Conservation (phyloP, 2,329 filamentous ascomycete genomes). For the Aspergillus phoenicis region DNA sequence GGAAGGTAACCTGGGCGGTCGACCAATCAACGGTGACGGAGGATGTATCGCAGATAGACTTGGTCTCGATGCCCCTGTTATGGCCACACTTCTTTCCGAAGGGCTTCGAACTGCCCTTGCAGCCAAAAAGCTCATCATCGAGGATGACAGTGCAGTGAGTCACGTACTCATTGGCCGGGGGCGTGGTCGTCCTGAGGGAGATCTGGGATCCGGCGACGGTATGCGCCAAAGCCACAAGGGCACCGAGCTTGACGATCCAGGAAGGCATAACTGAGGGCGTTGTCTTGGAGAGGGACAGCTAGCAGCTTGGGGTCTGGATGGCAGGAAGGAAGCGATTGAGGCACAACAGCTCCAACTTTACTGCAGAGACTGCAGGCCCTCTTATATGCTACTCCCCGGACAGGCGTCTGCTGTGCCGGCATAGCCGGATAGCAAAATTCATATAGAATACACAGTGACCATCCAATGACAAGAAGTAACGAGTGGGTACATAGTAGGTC, state of each 20-base stretch:
- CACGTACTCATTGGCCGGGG: conserved; percentile 17
- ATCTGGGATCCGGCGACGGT: conserved; percentile 16
- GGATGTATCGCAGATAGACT: conserved; percentile 12
- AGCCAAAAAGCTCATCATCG: conserved; percentile 19
- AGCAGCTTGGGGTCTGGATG: neutral
- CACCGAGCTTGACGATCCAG: conserved; percentile 18
- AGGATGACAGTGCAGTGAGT: conserved; percentile 21
- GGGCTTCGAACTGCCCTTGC: conserved; percentile 20
- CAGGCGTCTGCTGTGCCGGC: neutral
- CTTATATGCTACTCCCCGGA: neutral
- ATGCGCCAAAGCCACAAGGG: conserved; percentile 16
- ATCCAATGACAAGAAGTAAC: neutral
- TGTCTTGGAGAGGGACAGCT: neutral
- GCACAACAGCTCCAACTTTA: neutral
- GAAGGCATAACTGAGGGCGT: conserved; percentile 9
- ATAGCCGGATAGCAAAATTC: neutral
- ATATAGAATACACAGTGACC: neutral
- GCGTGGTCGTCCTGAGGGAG: conserved; percentile 18
- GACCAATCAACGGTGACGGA: conserved; percentile 16
- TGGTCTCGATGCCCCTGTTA: conserved; percentile 27
- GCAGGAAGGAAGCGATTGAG: neutral
- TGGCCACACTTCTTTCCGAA: conserved; percentile 24
- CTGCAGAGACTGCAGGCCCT: neutral
- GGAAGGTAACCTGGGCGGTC: conserved; percentile 14
- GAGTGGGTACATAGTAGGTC: neutral